phyloP scores from a whole-genome alignment of 805 yeast genomes.

The Brettanomyces bruxellensis region DNA sequence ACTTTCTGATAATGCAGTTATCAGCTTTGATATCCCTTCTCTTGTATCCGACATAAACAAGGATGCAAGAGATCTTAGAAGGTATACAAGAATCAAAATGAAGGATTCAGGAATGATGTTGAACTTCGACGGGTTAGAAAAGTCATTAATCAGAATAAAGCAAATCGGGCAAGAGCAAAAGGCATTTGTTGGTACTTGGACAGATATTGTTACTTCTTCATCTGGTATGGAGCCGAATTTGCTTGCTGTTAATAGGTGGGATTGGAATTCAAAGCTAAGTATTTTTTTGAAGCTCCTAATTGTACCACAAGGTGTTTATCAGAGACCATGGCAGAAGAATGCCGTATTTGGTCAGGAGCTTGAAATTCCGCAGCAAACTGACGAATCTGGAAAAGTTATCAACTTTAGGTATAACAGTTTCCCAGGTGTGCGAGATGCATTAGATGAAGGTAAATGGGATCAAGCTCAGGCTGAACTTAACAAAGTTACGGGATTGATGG shows the following conservation, averaged over 20 bases:
- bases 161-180: constrained; percentile 38
- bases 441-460: constrained; percentile 38
- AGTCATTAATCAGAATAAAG: constrained; percentile 28
- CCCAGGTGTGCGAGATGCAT: constrained; percentile 68
- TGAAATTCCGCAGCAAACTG: constrained; percentile 37
- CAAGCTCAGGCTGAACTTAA: constrained; percentile 48
- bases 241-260: constrained; percentile 64
- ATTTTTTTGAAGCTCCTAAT: constrained; percentile 47
- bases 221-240: constrained; percentile 66
- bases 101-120: constrained; percentile 7
- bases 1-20: constrained; percentile 64
- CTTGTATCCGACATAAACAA: constrained; percentile 36
- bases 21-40: constrained; percentile 54
- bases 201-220: constrained; percentile 37
- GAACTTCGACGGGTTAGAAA: constrained; percentile 20
- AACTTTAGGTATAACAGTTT: constrained; percentile 53
- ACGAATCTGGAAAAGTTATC: constrained; percentile 15
- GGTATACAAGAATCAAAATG: constrained; percentile 21
- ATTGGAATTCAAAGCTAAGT: constrained; percentile 66
- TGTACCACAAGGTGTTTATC: constrained; percentile 31
- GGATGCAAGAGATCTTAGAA: constrained; percentile 38
- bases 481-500: constrained; percentile 29
- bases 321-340: constrained; percentile 61
- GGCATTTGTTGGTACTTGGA: constrained; percentile 60
- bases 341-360: constrained; percentile 60